Evolutionary conservation across 1,139 yeast genomes (phyloP).

Genomic region (Suhomyces coccinellae): DNA sequence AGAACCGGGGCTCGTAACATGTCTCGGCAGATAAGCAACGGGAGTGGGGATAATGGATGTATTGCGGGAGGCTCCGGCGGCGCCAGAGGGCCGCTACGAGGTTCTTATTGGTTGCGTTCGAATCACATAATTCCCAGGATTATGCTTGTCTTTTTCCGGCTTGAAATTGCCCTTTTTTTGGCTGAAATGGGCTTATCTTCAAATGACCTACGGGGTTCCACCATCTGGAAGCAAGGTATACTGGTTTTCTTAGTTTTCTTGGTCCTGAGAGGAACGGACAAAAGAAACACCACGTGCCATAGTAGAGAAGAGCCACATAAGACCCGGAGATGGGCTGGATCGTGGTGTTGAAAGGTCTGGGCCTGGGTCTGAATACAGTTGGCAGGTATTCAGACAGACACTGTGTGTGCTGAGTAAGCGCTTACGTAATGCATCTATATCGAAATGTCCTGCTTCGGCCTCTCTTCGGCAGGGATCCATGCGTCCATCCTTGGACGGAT

Average conservation of each 20-base stretch:
- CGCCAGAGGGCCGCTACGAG: background rate
- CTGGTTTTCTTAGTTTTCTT: slow-evolving; percentile 1
- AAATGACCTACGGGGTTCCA: background rate
- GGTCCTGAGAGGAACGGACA: background rate
- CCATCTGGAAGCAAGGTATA: background rate
- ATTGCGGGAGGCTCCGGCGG: background rate
- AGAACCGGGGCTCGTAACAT: slow-evolving; percentile 9
- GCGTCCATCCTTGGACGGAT: background rate
- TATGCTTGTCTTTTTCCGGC: no score
- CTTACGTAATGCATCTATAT: background rate
- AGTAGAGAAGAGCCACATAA: no score
- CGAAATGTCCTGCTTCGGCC: background rate
- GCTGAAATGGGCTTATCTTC: background rate
- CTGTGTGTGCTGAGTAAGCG: background rate
- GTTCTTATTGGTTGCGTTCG: background rate
- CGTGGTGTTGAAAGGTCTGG: no score
- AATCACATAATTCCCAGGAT: no score
- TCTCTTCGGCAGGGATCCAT: background rate
- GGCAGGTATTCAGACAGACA: no score
- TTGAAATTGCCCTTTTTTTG: no score
- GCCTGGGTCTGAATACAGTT: no score
- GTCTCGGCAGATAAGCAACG: slow-evolving; percentile 3
- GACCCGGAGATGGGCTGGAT: no score
- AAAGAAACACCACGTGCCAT: background rate
- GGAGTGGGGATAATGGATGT: background rate